These are phyloP conservation scores for Hemisphaericaspora xylanilytica DNA, from an alignment of 1,139 yeast species.

Conservation along the genomic window DNA sequence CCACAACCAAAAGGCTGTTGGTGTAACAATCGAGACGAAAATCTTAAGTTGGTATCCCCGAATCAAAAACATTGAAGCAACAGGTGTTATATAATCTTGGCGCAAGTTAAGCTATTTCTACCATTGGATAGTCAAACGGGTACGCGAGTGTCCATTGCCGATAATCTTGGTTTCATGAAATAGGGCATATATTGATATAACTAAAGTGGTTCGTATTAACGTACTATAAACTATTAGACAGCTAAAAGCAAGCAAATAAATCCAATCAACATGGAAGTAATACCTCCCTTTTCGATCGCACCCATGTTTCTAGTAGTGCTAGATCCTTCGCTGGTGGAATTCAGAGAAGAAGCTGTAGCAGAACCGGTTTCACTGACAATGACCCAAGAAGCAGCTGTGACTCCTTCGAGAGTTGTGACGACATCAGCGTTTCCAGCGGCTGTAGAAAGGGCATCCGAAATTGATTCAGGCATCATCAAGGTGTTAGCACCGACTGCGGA, in stretches of 20 bases:
- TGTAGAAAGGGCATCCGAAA: constrained; percentile 30
- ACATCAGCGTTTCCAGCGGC: constrained; percentile 20
- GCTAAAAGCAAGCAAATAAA: no score
- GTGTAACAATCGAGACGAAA: no score
- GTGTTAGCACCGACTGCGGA: constrained; percentile 43
- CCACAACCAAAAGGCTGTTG: no score
- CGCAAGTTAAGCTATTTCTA: no score
- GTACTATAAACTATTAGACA: no score
- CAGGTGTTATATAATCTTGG: no score
- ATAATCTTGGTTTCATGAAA: no score
- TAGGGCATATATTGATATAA: not conserved
- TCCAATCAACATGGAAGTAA: constrained; percentile 12
- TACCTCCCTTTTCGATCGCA: constrained; percentile 13
- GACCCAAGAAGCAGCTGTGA: constrained; percentile 14
- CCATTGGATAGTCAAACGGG: no score
- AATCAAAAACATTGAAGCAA: no score
- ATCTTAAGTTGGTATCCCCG: no score
- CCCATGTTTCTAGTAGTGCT: constrained; percentile 7
- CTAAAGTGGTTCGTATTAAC: no score
- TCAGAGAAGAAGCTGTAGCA: constrained; percentile 10
- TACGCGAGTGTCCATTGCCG: no score
- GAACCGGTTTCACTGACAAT: constrained; percentile 9
- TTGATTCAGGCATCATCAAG: constrained; percentile 47
- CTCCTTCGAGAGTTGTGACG: constrained; percentile 15
- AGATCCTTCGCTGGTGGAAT: not conserved